Evolutionary conservation across 192 early-diverging fungal species (phyloP), one percentile per base, ranked within the genome.

Genomic region (Backusella parvicylindrica): DNA sequence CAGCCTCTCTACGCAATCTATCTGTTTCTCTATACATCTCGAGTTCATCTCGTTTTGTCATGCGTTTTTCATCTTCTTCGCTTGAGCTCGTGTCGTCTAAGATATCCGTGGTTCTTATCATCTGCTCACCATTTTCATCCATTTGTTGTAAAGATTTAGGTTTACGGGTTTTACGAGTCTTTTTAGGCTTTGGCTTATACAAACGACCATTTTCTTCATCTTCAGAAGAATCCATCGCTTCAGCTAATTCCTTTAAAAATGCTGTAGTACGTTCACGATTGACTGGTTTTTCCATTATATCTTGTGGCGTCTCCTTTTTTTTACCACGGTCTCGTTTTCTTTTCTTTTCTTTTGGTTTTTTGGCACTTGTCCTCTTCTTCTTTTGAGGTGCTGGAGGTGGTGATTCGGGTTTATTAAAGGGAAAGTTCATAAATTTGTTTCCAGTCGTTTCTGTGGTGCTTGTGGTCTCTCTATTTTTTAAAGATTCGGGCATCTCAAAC

Each of bases 21-120:
- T 73, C 72, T 8, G 63, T n/a, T 33, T 73, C 63, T 9, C 30
- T 31, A n/a, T 63, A n/a, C 72, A 73, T 73, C 47, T 73, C 72
- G 21, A 73, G 36, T 31, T 30, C 7, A 3, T 38, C 40, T 12
- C 21, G 40, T 11, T 73, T 73, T 16, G 63, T 38, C 13, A 66
- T 30, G 18, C 23, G 36, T 12, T 60, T 60, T 2, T 38, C 32
- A 28, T 64, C 13, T 21, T 65, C 28, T 37, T 73, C 53, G 31
- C 12, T 40, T 40, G 56, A 64, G 36, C n/a, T 31, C n/a, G 12
- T 64, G 16, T 65, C 38, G 9, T 30, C 53, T 11, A 64, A 63
- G 13, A 63, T n/a, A 5, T 73, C 18, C 3, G 38, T 32, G 30
- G 37, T 65, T 40, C 60, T 33, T 3, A 64, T 38, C 28, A 36